phyloP scores from a whole-genome alignment of 2,329 filamentous ascomycete genomes.

The Tolypocladium nubicola region DNA sequence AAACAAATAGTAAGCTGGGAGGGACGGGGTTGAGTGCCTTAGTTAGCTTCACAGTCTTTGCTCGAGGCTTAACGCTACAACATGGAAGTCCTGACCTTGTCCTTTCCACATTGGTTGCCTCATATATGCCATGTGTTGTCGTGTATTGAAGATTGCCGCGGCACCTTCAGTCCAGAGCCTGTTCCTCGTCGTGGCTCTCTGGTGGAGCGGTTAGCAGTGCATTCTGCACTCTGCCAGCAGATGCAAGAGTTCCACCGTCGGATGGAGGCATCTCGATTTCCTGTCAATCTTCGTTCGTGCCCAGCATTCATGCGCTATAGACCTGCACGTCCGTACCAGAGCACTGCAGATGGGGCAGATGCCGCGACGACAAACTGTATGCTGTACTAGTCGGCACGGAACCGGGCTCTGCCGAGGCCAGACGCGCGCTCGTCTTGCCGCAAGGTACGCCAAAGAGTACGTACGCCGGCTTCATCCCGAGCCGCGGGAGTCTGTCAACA shows the following conservation, averaged over 20 bases:
- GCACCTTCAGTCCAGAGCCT: not conserved
- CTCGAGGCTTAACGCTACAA: not conserved
- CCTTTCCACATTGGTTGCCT: not conserved
- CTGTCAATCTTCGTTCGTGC: no score
- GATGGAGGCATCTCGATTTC: not conserved
- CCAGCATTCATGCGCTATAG: not conserved
- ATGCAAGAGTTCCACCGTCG: not conserved
- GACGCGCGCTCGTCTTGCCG: not conserved
- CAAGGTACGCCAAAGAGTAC: not conserved
- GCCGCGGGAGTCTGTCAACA: not conserved
- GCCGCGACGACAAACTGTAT: not conserved
- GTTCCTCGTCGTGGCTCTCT: not conserved
- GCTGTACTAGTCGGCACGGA: not conserved
- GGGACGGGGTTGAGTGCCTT: not conserved
- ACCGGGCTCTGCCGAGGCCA: not conserved
- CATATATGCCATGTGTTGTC: not conserved
- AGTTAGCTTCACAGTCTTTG: not conserved
- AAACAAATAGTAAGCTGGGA: not conserved
- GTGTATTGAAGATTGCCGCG: not conserved
- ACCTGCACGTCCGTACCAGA: not conserved
- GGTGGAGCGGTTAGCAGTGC: not conserved
- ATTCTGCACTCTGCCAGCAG: not conserved
- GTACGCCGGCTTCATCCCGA: no score
- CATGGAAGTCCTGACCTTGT: not conserved
- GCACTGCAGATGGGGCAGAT: not conserved